Percentiles rank a stretch among this genome's conserved stretches.
phyloP scores from a whole-genome alignment of 2,329 filamentous ascomycete species.

The Ophioceras dolichostomum region DNA sequence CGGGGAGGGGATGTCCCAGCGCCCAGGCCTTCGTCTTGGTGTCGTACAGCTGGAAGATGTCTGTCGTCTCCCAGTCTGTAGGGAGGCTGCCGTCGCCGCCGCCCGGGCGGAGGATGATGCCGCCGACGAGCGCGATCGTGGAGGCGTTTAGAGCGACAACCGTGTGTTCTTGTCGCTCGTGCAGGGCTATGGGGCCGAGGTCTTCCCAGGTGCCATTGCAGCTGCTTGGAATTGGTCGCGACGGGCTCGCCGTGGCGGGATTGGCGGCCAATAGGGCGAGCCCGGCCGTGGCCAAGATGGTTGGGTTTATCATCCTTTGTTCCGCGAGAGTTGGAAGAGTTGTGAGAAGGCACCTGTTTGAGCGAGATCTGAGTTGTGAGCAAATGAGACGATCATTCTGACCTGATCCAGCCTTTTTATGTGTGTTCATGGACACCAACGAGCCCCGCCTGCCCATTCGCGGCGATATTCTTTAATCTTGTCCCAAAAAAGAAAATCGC shows the following conservation, averaged over 20 bases:
- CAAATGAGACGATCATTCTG: no score
- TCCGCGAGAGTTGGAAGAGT: no score
- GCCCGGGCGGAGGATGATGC: not conserved
- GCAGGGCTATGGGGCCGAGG: not conserved
- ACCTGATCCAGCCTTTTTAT: no score
- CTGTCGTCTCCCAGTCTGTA: not conserved
- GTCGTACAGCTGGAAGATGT: constrained; percentile 3
- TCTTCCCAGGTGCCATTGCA: not conserved
- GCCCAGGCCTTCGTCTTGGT: not conserved
- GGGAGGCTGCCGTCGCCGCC: not conserved
- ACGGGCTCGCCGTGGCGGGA: not conserved
- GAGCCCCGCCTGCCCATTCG: no score
- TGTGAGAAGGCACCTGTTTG: no score
- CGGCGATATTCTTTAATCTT: no score
- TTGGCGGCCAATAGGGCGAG: not conserved
- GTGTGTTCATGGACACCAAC: no score
- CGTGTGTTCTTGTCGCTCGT: constrained; percentile 1
- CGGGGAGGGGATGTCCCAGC: not conserved
- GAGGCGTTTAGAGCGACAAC: not conserved
- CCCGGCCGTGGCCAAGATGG: no score
- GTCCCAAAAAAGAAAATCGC: no score
- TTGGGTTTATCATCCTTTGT: no score
- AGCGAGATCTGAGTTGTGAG: no score
- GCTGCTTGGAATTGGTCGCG: not conserved
- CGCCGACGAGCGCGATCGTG: constrained; percentile 1